Evolutionary conservation across 306 rosid species (phyloP).

Genomic region (Medicago truncatula): DNA sequence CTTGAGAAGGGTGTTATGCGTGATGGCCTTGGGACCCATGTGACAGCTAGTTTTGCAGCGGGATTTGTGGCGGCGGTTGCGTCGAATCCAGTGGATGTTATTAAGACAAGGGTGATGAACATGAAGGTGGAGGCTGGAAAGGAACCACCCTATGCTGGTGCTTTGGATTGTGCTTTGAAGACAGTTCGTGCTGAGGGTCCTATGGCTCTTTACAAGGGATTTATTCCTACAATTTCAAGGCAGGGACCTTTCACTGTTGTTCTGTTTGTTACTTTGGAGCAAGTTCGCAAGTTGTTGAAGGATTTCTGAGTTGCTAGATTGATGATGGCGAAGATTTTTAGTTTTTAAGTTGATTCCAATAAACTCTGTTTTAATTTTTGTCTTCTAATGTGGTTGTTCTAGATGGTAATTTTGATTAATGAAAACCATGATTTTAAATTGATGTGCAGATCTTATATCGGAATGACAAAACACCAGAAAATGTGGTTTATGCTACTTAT

Average conservation of each 20-base stretch:
- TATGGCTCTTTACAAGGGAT: slow-evolving; percentile 73
- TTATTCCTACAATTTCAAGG: slow-evolving; percentile 76
- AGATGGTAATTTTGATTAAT: slow-evolving; percentile 9
- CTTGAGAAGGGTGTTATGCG: slow-evolving; percentile 57
- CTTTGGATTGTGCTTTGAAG: slow-evolving; percentile 69
- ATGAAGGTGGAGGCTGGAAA: slow-evolving; percentile 77
- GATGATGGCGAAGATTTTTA: slow-evolving; percentile 34
- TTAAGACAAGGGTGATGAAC: slow-evolving; percentile 82
- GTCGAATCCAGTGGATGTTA: slow-evolving; percentile 78
- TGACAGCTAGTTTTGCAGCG: slow-evolving; percentile 76
- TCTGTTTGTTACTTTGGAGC: slow-evolving; percentile 78
- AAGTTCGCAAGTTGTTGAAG: slow-evolving; percentile 73
- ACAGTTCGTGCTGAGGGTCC: slow-evolving; percentile 82
- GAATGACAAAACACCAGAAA: too few relatives aligned
- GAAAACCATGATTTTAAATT: slow-evolving; percentile 1
- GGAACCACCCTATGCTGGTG: slow-evolving; percentile 68
- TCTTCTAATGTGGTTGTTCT: not conserved
- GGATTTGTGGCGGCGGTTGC: slow-evolving; percentile 84
- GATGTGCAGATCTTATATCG: not conserved
- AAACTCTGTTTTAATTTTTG: not conserved
- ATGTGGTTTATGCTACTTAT: too few relatives aligned
- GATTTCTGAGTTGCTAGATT: slow-evolving; percentile 56
- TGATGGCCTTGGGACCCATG: slow-evolving; percentile 85
- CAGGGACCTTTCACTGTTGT: slow-evolving; percentile 86
- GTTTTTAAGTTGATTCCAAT: not conserved